Percentiles rank a stretch among this genome's conserved stretches.
These are phyloP conservation scores for Blepharisma stoltei DNA, from an alignment of 73 alveolate species.

Conservation along the genomic window DNA sequence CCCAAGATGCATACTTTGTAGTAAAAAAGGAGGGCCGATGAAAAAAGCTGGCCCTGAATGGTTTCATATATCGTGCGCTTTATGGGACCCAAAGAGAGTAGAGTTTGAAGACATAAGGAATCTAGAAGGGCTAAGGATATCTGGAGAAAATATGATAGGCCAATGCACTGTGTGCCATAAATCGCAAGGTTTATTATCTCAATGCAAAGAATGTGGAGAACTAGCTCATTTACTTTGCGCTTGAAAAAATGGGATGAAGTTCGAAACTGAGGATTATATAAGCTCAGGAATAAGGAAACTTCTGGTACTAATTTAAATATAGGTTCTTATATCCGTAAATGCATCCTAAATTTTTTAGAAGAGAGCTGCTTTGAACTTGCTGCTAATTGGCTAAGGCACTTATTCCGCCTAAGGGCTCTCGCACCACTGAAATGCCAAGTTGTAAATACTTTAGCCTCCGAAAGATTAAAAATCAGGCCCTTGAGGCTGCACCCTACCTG, in stretches of 20 bases:
- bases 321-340: too few species aligned
- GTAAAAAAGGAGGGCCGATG: slow-evolving; percentile 8
- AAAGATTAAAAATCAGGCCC: too few species aligned
- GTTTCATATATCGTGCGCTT: slow-evolving; percentile 14
- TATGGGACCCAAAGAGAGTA: slow-evolving; percentile 10
- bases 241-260: not conserved
- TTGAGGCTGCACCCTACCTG: too few species aligned
- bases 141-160: not conserved
- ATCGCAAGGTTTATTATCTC: not conserved
- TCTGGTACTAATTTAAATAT: too few species aligned
- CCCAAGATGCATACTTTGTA: slow-evolving; percentile 1
- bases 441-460: too few species aligned
- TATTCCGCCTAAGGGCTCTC: too few species aligned
- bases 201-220: not conserved
- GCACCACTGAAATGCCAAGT: too few species aligned
- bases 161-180: not conserved
- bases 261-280: not conserved
- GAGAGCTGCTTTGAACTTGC: too few species aligned
- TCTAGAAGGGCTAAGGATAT: not conserved
- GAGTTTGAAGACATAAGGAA: not conserved
- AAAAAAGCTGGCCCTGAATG: not conserved
- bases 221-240: slow-evolving; percentile 14
- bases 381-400: too few species aligned
- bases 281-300: not conserved
- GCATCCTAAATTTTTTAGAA: too few species aligned